Conservation (phyloP, 352 stramenopile species). For the Phytopythium litorale region DNA sequence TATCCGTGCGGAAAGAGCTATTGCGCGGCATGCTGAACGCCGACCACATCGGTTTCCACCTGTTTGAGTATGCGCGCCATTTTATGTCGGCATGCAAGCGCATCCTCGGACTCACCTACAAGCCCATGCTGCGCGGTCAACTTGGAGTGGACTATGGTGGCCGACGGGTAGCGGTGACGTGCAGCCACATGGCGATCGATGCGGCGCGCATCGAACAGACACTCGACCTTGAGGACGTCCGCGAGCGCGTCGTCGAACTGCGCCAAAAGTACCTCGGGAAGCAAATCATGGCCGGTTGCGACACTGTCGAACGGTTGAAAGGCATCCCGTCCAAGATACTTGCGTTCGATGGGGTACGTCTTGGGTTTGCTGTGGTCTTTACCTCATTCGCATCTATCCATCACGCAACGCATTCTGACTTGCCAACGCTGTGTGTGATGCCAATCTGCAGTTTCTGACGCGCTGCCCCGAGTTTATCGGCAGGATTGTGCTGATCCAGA, state of each 20-base stretch:
- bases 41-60: slow-evolving; percentile 92
- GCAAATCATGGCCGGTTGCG: slow-evolving; percentile 91
- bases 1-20: slow-evolving; percentile 91
- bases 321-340: slow-evolving; percentile 97
- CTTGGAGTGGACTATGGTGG: slow-evolving; percentile 95
- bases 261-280: slow-evolving; percentile 62
- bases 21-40: slow-evolving; percentile 88
- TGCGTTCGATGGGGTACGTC: slow-evolving; percentile 80
- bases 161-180: slow-evolving; percentile 92
- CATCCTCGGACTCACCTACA: slow-evolving; percentile 93
- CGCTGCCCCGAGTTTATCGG: slow-evolving; percentile 77
- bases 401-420: background rate
- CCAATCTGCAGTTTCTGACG: slow-evolving; percentile 72
- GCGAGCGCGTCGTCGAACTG: slow-evolving; percentile 48
- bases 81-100: slow-evolving; percentile 91
- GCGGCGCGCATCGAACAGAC: slow-evolving; percentile 49
- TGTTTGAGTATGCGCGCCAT: slow-evolving; percentile 92
- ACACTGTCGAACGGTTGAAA: slow-evolving; percentile 95
- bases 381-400: background rate
- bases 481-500: slow-evolving; percentile 81
- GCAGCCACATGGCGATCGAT: slow-evolving; percentile 90
- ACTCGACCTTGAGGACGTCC: slow-evolving; percentile 33
- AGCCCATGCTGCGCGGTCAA: slow-evolving; percentile 88
- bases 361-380: background rate
- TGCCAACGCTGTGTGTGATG: background rate